Base-by-base conservation (phyloP, 139 green algal genomes). In the Pleodorina starrii region DNA sequence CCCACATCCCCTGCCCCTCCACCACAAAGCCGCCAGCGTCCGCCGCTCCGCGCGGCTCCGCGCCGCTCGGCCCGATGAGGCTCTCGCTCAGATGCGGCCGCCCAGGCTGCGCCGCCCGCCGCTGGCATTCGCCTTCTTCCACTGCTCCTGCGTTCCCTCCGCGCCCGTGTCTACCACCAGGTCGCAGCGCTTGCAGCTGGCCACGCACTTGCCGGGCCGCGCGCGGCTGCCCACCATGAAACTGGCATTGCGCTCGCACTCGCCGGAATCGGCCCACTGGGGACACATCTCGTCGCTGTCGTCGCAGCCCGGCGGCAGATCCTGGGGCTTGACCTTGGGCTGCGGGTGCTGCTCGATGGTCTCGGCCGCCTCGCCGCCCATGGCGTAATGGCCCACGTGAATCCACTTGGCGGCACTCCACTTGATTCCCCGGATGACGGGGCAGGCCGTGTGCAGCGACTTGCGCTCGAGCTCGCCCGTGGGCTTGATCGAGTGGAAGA, bases 371-470 rank as follows among this genome's bases (percentile, higher is more conserved):
- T 90, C 84, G 25, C 40, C 42, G 29, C 84, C 76, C 74, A 89
- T 89, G 46, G 82, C 69, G 73, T 93, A 94, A 54, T 88, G 89
- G 1, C 89, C 91, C n/a, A 92, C 89, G 74, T 93, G 91, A 59
- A 94, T 92, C 91, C 94, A 96, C 69, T 96, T 96, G 17, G 94
- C 76, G 29, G 90, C 90, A 7, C 44, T 84, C 84, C 88, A 96
- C 85, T 96, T 96, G 51, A 86, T 75, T 7, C 94, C 94, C n/a
- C 85, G 91, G n/a, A 96, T 90, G 7, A 96, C 94, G 21, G 94
- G 94, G 90, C 94, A 96, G n/a, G 92, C 94, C 35, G 85, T 91
- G 90, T 96, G 94, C 75, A 95, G 81, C 17, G 87, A 93, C 36
- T 77, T 77, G 57, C 76, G 82, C 74, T 93, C 90, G 50, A 96